Evolutionary conservation across 768 basidiomycete species (phyloP), one percentile per base, ranked within the genome.

Genomic region (Megacollybia marginata): DNA sequence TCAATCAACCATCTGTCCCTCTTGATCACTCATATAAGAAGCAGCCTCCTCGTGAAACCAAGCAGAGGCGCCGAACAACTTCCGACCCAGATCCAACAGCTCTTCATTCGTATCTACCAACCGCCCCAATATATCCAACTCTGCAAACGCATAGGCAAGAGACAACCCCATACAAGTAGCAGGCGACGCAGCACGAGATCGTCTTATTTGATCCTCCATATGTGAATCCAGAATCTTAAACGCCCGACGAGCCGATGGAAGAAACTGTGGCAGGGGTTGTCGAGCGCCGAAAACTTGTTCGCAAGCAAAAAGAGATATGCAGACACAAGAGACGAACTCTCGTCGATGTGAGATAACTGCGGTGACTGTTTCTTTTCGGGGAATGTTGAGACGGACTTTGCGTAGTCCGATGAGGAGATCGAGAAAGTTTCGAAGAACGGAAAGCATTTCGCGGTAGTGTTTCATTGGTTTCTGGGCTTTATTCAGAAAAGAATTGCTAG

Each of bases 191-290:
- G 23, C 23, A 28, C 23, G 23, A 28, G 23, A 28, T 48, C 51
- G 42, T 15, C 42, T 60, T 0, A 75, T 63, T 19, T 62, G 64
- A 10, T 64, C 59, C 31, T 68, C 63, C 19, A 75, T 62, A 33
- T 62, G 59, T 5, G 49, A 53, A 46, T 67, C 64, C 2, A 78
- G 65, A 9, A 50, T 56, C 9, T 55, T 52, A n/a, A 70, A 57
- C 20, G 75, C 74, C 52, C 68, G 63, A 9, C 70, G 62, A 6
- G 69, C 59, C 4, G 73, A 76, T 3, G 76, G 76, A 8, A 78
- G 63, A 51, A 75, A 76, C 49, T 77, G 75, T 0, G 76, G 75
- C 15, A 78, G 62, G 11, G 73, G 69, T 50, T 73, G 72, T 28
- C 70, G 67, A 5, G 69, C 68, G 4, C 67, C 60, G 58, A 77